Percentiles rank a stretch among this genome's conserved stretches.
These are phyloP conservation scores for Leavenworthia alabamica DNA, from an alignment of 345 rosid species.

Conservation along the genomic window DNA sequence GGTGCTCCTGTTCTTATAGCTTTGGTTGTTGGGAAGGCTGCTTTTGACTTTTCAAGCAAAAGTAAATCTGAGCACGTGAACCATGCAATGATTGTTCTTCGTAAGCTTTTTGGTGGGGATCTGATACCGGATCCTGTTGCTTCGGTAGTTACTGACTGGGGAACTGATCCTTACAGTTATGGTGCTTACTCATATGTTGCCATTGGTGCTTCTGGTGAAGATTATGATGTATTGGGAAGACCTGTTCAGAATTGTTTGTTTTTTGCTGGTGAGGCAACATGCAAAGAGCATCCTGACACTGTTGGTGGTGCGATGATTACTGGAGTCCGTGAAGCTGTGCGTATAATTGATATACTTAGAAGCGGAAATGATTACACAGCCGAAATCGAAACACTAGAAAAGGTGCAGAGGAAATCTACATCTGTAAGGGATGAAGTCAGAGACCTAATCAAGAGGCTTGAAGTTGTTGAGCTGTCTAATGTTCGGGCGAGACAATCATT, in stretches of 20 bases:
- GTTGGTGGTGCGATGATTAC: conserved; percentile 99
- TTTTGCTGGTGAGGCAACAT: conserved; percentile 99
- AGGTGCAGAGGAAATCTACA: conserved; percentile 71
- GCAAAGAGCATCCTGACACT: conserved; percentile 99
- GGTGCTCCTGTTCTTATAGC: conserved; percentile 99
- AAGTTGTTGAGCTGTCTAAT: conserved; percentile 86
- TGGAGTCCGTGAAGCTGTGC: conserved; percentile 98
- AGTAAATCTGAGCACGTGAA: conserved; percentile 68
- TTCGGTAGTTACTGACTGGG: conserved; percentile 98
- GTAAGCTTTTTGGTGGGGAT: conserved; percentile 87
- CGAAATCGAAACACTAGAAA: conserved; percentile 87
- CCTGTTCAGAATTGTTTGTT: conserved; percentile 91
- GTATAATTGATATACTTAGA: conserved; percentile 78
- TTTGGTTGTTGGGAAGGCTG: conserved; percentile 95
- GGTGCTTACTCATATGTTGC: conserved; percentile 99
- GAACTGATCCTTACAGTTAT: conserved; percentile 91
- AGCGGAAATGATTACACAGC: conserved; percentile 85
- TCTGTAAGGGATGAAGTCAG: conserved; percentile 90
- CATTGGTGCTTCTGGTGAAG: conserved; percentile 97
- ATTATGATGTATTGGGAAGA: conserved; percentile 88
- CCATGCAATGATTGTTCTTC: conserved; percentile 86
- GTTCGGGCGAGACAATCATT: conserved; percentile 73
- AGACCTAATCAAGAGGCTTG: conserved; percentile 87
- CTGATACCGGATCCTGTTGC: conserved; percentile 93
- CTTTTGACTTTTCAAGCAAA: conserved; percentile 63